phyloP scores from a whole-genome alignment of 495 filamentous ascomycete species.

The Aspergillus hancockii region DNA sequence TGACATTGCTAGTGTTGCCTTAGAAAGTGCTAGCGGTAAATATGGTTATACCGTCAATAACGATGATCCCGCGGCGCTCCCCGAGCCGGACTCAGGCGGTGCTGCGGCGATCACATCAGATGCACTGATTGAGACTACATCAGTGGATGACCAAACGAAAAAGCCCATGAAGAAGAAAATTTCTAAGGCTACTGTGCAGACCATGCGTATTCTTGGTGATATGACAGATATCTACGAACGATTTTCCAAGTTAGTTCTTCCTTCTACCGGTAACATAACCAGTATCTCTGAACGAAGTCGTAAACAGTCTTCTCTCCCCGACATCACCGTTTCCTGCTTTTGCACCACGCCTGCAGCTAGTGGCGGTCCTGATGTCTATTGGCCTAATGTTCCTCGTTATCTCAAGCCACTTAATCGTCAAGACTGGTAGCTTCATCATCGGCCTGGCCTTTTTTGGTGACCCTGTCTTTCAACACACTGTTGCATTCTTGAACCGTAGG shows the following conservation, averaged over 20 bases:
- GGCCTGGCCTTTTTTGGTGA: conserved; percentile 82
- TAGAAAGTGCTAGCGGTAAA: conserved; percentile 75
- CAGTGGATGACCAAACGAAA: conserved; percentile 68
- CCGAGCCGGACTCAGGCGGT: conserved; percentile 64
- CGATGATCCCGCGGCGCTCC: conserved; percentile 42
- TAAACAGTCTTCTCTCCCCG: conserved; percentile 66
- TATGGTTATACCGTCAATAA: conserved; percentile 55
- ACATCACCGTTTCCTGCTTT: conserved; percentile 73
- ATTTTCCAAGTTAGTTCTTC: conserved; percentile 65
- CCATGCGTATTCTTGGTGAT: conserved; percentile 76
- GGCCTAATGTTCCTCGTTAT: conserved; percentile 60
- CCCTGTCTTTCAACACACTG: conserved; percentile 62
- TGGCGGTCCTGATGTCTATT: conserved; percentile 57
- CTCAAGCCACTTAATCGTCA: conserved; percentile 71
- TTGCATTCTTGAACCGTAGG: conserved; percentile 63
- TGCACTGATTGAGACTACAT: conserved; percentile 49
- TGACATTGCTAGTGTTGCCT: conserved; percentile 69
- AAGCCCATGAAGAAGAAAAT: conserved; percentile 77
- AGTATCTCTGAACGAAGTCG: background rate
- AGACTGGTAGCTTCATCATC: conserved; percentile 58
- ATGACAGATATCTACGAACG: conserved; percentile 78
- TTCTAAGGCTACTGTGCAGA: conserved; percentile 69
- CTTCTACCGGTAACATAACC: background rate
- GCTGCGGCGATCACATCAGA: conserved; percentile 53
- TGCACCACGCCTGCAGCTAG: conserved; percentile 61